Evolutionary conservation across 2,329 filamentous ascomycete genomes (phyloP), one percentile per base, ranked within the genome.

Genomic region (Beauveria caledonica): DNA sequence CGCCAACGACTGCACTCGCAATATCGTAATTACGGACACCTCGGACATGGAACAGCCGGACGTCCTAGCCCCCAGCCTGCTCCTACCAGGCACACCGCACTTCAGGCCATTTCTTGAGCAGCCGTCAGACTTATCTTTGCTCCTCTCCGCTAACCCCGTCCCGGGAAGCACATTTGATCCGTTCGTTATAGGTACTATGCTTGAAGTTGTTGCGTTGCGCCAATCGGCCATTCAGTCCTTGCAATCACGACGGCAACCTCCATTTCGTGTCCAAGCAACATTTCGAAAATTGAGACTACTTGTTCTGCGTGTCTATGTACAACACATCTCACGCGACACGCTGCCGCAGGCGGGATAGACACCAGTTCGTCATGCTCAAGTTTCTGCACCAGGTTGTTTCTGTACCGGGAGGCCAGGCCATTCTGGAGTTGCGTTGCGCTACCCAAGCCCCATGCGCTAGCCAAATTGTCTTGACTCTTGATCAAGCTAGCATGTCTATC

Each of bases 11-110:
- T 21, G 44, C 11, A 36, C 33, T 36, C 19, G 33, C 56, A 11
- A 36, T 19, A 39, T 45, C 56, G 48, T 59, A 59, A 45, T 59
- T 59, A 59, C 56, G 56, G 56, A 11, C 36, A 33, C 19, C 48
- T 59, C 56, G 56, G 48, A 52, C 39, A 45, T 52, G 56, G 54
- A 49, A 58, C 33, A 15, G 33, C 36, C 55, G 45, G 55, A 29
- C 27, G 29, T 40, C 40, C 44, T 11, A 33, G 33, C 33, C 17
- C 44, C 36, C 45, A 58, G 36, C 17, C 45, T 25, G 33, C 9
- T 17, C n/a, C 21, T 53, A 53, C 33, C 19, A 25, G 36, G 33
- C 36, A 23, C 33, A 11, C 33, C 13, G 25, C 46, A 13, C n/a
- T 42, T 8, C 15, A 19, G 42, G 19, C 19, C 10, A 19, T 39